Base-by-base conservation (phyloP, 441 rosid species). In the Corymbia citriodora region DNA sequence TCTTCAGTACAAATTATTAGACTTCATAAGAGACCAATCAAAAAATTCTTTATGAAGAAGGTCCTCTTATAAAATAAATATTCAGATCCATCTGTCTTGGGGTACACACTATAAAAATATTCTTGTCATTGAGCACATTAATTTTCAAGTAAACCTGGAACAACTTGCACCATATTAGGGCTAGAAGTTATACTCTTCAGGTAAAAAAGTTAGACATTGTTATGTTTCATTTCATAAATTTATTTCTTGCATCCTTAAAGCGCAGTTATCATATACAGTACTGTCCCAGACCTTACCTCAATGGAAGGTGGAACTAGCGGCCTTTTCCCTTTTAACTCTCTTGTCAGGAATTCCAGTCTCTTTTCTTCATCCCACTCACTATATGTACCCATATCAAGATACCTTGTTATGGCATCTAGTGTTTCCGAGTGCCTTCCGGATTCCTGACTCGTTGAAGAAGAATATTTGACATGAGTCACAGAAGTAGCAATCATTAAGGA, bases 291-390 rank as follows among this genome's bases (percentile, higher is more conserved):
- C 86, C 90, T 93, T 91, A 97, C 99, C 97, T 96, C 96, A 90
- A 98, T 97, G 86, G 94, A 92, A 91, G 95, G 96, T 88, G 99
- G 99, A 92, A 98, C 96, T 74, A 98, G 94, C 25, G 99, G 99
- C 90, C 99, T 94, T 94, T 98, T 98, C 90, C 98, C 97, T 93
- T 98, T 97, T 90, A 98, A 93, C 90, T 97, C 99, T 93, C 93
- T 95, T 5, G 96, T 94, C 89, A 98, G 93, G 92, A 98, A 97
- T 88, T 98, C 97, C 88, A 98, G 96, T 91, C 94, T 98, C 95
- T 97, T 96, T 87, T 96, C 99, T 93, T 98, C 99, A 91, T 96
- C 95, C 99, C 99, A 98, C 94, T 98, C 99, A 61, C 97, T 98
- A 90, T 95, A 98, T 17, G 96, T 93, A 91, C 99, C 99, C 97